Conservation (phyloP, 2,329 filamentous ascomycete genomes). For the Emmonsia crescens region DNA sequence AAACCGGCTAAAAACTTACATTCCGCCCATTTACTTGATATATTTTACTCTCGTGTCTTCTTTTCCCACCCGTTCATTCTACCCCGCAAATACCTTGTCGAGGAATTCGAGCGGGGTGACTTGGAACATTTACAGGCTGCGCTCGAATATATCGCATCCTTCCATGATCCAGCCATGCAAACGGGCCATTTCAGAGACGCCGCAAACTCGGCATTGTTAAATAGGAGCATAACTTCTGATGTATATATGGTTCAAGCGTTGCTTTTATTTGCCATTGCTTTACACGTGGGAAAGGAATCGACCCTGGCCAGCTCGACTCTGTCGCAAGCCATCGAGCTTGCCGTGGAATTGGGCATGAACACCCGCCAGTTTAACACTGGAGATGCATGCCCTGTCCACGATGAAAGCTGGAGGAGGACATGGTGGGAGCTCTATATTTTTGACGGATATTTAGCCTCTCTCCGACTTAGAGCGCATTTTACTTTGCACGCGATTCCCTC, state of each 20-base stretch:
- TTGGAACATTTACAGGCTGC: background rate
- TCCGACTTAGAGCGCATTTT: background rate
- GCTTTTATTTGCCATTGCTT: constrained; percentile 4
- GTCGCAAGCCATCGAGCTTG: constrained; percentile 2
- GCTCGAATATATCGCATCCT: constrained; percentile 2
- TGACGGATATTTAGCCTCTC: constrained; percentile 2
- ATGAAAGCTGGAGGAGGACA: constrained; percentile 6
- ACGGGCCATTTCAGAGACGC: constrained; percentile 1
- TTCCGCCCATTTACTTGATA: constrained; percentile 3
- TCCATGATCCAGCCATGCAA: constrained; percentile 5
- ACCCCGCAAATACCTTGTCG: constrained; percentile 3
- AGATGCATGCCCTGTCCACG: background rate
- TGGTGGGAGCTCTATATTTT: constrained; percentile 8
- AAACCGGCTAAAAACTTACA: background rate
- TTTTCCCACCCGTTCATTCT: constrained; percentile 4
- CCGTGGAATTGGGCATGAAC: constrained; percentile 2
- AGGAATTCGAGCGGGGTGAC: background rate
- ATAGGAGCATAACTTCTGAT: background rate
- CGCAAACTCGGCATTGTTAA: background rate
- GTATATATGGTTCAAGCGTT: constrained; percentile 6
- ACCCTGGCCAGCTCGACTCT: background rate
- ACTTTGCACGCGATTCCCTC: constrained; percentile 1
- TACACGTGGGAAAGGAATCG: background rate
- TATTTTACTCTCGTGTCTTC: constrained; percentile 5
- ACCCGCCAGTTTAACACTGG: background rate